Percentiles rank a stretch among this genome's conserved stretches.
These are phyloP conservation scores for Colletotrichum lupini DNA, from an alignment of 2,329 filamentous ascomycete species.

Conservation along the genomic window DNA sequence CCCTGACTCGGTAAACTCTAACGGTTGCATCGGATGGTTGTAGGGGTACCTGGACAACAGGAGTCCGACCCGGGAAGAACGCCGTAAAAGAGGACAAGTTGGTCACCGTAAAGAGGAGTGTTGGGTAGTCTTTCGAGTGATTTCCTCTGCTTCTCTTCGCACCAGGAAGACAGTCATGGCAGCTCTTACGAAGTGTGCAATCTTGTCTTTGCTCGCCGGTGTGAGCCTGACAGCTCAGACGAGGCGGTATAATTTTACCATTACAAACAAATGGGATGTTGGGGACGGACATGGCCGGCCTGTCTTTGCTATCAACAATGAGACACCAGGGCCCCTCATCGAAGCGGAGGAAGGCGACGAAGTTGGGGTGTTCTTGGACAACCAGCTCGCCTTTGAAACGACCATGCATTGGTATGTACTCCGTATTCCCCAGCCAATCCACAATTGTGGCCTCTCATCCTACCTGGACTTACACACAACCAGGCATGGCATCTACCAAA, in stretches of 20 bases:
- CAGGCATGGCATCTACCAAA: conserved; percentile 29
- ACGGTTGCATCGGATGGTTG: background rate
- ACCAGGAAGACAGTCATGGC: conserved; percentile 9
- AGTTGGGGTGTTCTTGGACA: conserved; percentile 29
- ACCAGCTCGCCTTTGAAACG: conserved; percentile 28
- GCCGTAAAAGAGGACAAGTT: background rate
- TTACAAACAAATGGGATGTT: conserved; percentile 23
- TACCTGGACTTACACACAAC: background rate
- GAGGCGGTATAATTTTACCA: conserved; percentile 28
- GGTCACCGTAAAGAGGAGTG: background rate
- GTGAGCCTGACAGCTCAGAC: conserved; percentile 19
- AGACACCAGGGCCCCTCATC: conserved; percentile 28
- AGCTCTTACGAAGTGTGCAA: background rate
- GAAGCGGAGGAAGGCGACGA: conserved; percentile 30
- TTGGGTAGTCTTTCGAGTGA: background rate
- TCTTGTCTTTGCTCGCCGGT: conserved; percentile 9
- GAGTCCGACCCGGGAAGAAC: background rate
- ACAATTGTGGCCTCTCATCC: background rate
- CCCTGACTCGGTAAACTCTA: conserved; percentile 13
- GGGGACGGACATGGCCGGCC: conserved; percentile 27
- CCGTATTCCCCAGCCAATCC: background rate
- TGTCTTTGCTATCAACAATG: conserved; percentile 27
- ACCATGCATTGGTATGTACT: conserved; percentile 27
- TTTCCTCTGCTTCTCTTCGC: background rate
- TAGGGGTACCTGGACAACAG: background rate